Conservation (phyloP, 805 yeast species). For the Yamadazyma nakazawae region DNA sequence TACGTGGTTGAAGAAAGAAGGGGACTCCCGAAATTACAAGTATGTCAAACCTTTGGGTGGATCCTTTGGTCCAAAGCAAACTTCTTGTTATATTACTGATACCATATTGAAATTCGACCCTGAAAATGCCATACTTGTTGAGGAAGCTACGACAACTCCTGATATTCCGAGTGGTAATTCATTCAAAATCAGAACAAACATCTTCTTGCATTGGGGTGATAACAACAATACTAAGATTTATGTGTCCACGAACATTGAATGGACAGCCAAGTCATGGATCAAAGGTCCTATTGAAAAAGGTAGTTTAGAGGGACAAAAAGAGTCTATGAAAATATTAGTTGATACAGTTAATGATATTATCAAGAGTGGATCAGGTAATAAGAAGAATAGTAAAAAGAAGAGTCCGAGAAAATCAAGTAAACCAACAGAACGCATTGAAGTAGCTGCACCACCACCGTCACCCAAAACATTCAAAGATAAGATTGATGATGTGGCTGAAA, state of each 20-base stretch:
- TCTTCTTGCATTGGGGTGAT: constrained; percentile 60
- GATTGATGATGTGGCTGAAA: constrained; percentile 17
- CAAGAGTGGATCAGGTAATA: constrained; percentile 12
- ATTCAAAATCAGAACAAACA: constrained; percentile 58
- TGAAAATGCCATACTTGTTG: constrained; percentile 44
- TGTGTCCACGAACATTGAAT: constrained; percentile 56
- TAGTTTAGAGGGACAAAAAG: constrained; percentile 68
- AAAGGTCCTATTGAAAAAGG: constrained; percentile 74
- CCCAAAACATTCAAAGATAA: constrained; percentile 17
- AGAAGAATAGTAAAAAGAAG: constrained; percentile 9
- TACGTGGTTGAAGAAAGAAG: constrained; percentile 23
- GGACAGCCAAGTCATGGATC: constrained; percentile 79
- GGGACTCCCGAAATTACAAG: constrained; percentile 45
- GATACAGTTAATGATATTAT: constrained; percentile 44
- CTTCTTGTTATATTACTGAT: constrained; percentile 63
- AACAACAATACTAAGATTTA: constrained; percentile 51
- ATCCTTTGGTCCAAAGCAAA: constrained; percentile 75
- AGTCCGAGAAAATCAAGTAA: constrained; percentile 13
- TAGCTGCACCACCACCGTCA: constrained; percentile 6
- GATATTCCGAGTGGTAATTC: constrained; percentile 81
- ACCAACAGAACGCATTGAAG: constrained; percentile 11
- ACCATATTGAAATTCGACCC: constrained; percentile 51
- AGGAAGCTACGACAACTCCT: constrained; percentile 64
- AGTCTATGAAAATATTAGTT: constrained; percentile 49
- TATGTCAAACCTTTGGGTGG: constrained; percentile 64